Conservation (phyloP, 805 yeast genomes). For the Cyberlindnera petersonii region DNA sequence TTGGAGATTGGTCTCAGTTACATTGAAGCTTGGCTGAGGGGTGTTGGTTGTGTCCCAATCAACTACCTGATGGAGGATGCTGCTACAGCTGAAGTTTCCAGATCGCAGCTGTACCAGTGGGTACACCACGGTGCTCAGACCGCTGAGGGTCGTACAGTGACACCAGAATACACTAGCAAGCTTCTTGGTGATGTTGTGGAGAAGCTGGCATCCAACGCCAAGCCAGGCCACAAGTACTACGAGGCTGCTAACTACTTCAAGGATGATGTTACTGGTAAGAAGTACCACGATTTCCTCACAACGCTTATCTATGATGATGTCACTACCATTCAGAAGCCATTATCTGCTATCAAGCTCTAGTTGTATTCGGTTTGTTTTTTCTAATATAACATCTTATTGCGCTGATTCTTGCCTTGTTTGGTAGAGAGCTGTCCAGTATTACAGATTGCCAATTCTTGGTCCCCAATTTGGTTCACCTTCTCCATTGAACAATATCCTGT, state of each 20-base stretch:
- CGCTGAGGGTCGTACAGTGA: slow-evolving; percentile 56
- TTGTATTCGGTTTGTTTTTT: neutral
- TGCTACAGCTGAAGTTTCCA: slow-evolving; percentile 83
- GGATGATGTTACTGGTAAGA: slow-evolving; percentile 69
- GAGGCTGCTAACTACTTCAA: slow-evolving; percentile 67
- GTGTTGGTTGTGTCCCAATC: slow-evolving; percentile 82
- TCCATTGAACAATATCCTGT: slow-evolving; percentile 45
- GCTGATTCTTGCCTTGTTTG: too few relatives aligned
- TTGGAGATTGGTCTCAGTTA: slow-evolving; percentile 72
- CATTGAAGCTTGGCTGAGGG: slow-evolving; percentile 85
- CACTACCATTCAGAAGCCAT: slow-evolving; percentile 39
- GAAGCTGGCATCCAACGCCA: slow-evolving; percentile 44
- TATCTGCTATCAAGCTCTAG: slow-evolving; percentile 20
- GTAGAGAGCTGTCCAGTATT: too few relatives aligned
- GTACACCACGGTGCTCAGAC: slow-evolving; percentile 62
- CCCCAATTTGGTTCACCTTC: slow-evolving; percentile 30
- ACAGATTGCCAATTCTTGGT: slow-evolving; percentile 7
- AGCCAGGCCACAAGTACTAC: slow-evolving; percentile 61
- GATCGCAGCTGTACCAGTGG: slow-evolving; percentile 83
- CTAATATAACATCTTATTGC: too few relatives aligned
- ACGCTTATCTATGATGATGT: slow-evolving; percentile 72
- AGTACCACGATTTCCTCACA: slow-evolving; percentile 74
- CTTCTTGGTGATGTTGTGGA: slow-evolving; percentile 61
- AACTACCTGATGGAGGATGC: slow-evolving; percentile 88
- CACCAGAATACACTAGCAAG: slow-evolving; percentile 53